Percentiles rank a stretch among this genome's conserved stretches.
phyloP scores from a whole-genome alignment of 805 yeast species.

The Ogataea methanolica region DNA sequence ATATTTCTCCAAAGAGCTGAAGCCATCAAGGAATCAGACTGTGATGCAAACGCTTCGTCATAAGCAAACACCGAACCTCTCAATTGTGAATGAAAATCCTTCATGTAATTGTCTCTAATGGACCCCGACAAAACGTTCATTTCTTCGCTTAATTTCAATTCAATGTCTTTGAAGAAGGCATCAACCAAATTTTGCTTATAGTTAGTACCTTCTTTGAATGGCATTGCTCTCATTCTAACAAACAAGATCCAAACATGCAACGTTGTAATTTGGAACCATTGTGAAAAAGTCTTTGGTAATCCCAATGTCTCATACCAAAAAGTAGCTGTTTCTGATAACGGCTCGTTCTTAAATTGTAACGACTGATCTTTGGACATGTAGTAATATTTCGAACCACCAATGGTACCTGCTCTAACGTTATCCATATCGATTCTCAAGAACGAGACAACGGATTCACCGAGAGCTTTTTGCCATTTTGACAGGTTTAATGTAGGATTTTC shows the following conservation, averaged over 20 bases:
- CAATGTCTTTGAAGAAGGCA: slow-evolving; percentile 85
- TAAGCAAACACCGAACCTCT: slow-evolving; percentile 86
- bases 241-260: slow-evolving; percentile 91
- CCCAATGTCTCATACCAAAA: slow-evolving; percentile 84
- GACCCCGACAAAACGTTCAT: slow-evolving; percentile 79
- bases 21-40: slow-evolving; percentile 67
- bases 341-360: slow-evolving; percentile 68
- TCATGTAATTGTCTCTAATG: slow-evolving; percentile 78
- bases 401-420: slow-evolving; percentile 85
- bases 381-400: slow-evolving; percentile 86
- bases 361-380: slow-evolving; percentile 87
- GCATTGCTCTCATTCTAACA: slow-evolving; percentile 95
- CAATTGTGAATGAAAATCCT: slow-evolving; percentile 85
- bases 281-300: slow-evolving; percentile 84
- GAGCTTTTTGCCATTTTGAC: slow-evolving; percentile 46
- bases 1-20: slow-evolving; percentile 86
- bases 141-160: slow-evolving; percentile 77
- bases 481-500: slow-evolving; percentile 30
- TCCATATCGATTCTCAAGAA: slow-evolving; percentile 83
- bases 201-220: slow-evolving; percentile 79
- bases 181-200: slow-evolving; percentile 92
- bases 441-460: slow-evolving; percentile 63
- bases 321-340: slow-evolving; percentile 63
- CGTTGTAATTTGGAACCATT: slow-evolving; percentile 91
- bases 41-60: slow-evolving; percentile 84